A percentile compares a stretch with the other conserved stretches of the same genome.
Evolutionary conservation across 2,329 filamentous ascomycete genomes (phyloP).

Genomic region (Sarocladium oryzae): DNA sequence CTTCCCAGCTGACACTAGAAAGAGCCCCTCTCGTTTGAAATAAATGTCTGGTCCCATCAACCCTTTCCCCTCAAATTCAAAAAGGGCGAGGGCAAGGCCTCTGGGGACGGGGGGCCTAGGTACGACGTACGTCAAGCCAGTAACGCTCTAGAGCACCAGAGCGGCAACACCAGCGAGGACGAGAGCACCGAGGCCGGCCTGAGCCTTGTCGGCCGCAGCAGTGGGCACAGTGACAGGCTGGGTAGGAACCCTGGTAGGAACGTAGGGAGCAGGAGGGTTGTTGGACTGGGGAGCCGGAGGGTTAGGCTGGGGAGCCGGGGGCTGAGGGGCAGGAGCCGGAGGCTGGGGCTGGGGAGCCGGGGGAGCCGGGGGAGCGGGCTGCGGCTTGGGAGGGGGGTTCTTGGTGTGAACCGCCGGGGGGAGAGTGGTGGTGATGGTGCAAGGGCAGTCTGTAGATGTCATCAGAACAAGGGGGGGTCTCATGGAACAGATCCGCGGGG

Average conservation of each 20-base stretch:
- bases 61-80: no score
- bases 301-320: conserved; percentile 2
- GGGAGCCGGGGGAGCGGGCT: no score
- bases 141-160: conserved; percentile 25
- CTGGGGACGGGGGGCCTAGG: no score
- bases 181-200: conserved; percentile 29
- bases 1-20: no score
- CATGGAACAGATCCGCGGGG: background rate
- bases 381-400: conserved; percentile 16
- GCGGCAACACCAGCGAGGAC: conserved; percentile 32
- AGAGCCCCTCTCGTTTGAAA: no score
- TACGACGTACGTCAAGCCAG: no score
- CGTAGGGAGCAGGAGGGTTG: no score
- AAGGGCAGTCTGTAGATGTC: conserved; percentile 37
- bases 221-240: conserved; percentile 17
- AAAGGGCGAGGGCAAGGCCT: no score
- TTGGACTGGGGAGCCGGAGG: background rate
- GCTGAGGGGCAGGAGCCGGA: background rate
- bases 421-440: conserved; percentile 30
- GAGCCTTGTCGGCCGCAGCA: conserved; percentile 30
- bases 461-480: conserved; percentile 14
- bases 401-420: conserved; percentile 2
- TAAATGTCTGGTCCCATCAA: no score
- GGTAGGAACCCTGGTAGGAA: conserved; percentile 10
- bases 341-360: conserved; percentile 16